Conservation (phyloP, 495 filamentous ascomycete species). For the Sordaria brevicollis region DNA sequence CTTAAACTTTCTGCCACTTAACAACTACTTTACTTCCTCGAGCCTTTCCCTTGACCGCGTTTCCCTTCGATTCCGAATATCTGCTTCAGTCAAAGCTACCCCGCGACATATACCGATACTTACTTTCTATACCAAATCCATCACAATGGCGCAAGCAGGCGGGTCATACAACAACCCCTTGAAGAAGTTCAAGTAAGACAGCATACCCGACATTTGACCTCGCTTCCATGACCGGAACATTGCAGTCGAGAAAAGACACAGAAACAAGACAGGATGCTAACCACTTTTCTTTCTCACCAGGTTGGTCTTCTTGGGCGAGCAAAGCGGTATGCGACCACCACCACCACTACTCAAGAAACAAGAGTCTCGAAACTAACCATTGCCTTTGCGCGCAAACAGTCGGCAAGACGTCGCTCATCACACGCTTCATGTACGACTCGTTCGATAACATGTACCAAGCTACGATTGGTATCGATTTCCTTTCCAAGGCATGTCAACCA, state of each 20-base stretch:
- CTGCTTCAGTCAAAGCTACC: not conserved
- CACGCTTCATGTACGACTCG: conserved; percentile 99
- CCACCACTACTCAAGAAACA: conserved; percentile 7
- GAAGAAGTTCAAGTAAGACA: conserved; percentile 94
- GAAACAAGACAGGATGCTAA: conserved; percentile 5
- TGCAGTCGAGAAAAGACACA: not conserved
- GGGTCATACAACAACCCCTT: conserved; percentile 96
- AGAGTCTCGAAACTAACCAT: conserved; percentile 9
- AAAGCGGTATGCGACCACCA: conserved; percentile 64
- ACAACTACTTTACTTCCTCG: not conserved
- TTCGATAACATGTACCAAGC: conserved; percentile 99
- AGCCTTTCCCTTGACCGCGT: not conserved
- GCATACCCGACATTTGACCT: not conserved
- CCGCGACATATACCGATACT: not conserved
- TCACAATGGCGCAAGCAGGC: conserved; percentile 40
- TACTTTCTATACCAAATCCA: conserved; percentile 3
- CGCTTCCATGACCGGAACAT: not conserved
- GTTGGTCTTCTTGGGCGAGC: conserved; percentile 93
- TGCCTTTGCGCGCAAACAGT: conserved; percentile 44
- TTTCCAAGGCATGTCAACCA: conserved; percentile 73
- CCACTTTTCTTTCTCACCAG: conserved; percentile 30
- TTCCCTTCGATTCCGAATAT: not conserved
- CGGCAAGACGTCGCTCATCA: conserved; percentile 97
- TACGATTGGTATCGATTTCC: conserved; percentile 98
- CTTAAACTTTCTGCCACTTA: not conserved